Conservation (phyloP, 2,329 filamentous ascomycete species). For the Nannizzia gypsea region DNA sequence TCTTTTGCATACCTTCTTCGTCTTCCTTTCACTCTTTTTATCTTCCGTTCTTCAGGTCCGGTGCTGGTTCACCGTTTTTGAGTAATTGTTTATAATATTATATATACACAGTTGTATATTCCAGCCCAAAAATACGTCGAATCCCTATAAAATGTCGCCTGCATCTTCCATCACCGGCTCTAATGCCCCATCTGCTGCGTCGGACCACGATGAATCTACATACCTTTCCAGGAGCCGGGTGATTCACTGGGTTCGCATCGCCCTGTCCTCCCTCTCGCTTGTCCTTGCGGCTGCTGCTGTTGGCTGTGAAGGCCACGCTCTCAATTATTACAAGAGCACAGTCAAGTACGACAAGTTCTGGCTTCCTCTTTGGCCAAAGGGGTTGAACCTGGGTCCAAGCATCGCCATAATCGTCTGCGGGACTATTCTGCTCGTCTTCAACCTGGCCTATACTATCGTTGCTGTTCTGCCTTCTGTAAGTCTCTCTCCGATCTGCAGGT, state of each 20-base stretch:
- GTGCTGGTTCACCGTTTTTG: neutral
- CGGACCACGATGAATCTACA: conserved; percentile 26
- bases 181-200: conserved; percentile 22
- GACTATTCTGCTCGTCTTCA: conserved; percentile 25
- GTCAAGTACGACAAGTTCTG: conserved; percentile 23
- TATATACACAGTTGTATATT: no score
- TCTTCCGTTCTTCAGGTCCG: neutral
- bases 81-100: neutral
- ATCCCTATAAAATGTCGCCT: conserved; percentile 18
- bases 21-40: neutral
- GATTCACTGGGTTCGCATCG: conserved; percentile 26
- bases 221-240: conserved; percentile 25
- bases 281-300: conserved; percentile 22
- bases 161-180: conserved; percentile 21
- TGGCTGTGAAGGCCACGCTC: conserved; percentile 28
- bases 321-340: conserved; percentile 30
- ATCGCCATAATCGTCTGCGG: conserved; percentile 28
- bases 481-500: neutral
- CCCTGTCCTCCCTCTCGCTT: conserved; percentile 24
- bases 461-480: conserved; percentile 29
- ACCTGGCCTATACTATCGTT: conserved; percentile 23
- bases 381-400: conserved; percentile 32
- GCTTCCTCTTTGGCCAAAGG: conserved; percentile 32
- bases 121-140: neutral
- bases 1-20: neutral